Conservation (phyloP, 2,329 filamentous ascomycete species). For the Calonectria hawksworthii region DNA sequence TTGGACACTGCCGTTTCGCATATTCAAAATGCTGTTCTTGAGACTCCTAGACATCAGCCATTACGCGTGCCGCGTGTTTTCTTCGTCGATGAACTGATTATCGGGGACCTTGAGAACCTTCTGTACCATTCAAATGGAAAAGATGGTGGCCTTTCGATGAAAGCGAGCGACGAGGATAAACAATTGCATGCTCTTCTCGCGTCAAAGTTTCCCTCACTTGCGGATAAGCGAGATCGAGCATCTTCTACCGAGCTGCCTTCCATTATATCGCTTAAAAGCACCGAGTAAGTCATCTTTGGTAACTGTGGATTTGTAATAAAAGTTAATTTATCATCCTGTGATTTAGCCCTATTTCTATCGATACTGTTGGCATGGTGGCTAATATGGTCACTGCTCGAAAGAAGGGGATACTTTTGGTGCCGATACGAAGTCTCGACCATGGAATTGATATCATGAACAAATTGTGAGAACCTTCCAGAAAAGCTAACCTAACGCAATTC, state of each 20-base stretch:
- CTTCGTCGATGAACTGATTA: not conserved
- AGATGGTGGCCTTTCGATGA: not conserved
- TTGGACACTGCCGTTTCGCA: not conserved
- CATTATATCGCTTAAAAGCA: not conserved
- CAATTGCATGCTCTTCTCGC: not conserved
- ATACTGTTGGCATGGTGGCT: not conserved
- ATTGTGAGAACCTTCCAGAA: not conserved
- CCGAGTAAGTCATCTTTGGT: not conserved
- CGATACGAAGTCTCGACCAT: not conserved
- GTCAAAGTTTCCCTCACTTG: not conserved
- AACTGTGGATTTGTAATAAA: not conserved
- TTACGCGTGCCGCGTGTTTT: not conserved
- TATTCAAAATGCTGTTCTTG: not conserved
- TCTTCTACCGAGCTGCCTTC: not conserved
- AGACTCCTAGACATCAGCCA: not conserved
- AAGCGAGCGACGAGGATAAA: not conserved
- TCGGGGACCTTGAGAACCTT: not conserved
- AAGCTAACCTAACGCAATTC: not conserved
- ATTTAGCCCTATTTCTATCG: not conserved
- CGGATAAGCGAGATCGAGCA: not conserved
- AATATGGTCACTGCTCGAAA: not conserved
- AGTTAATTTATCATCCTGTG: not conserved
- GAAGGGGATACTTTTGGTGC: not conserved
- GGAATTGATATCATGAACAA: not conserved
- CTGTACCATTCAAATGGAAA: not conserved